phyloP scores from a whole-genome alignment of 441 rosid genomes.

The Populus hybrid region DNA sequence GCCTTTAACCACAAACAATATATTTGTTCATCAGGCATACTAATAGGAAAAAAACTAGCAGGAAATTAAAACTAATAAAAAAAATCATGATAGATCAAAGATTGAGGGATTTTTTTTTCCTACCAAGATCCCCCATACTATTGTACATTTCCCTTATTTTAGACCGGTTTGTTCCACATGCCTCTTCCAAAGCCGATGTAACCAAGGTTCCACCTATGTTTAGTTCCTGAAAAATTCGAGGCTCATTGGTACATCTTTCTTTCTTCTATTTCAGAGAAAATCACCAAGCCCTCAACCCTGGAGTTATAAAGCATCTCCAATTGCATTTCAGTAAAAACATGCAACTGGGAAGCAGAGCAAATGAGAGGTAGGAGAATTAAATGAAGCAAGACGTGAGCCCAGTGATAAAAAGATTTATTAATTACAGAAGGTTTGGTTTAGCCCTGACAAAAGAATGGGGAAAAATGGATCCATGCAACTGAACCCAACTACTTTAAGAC shows the following conservation, averaged over 20 bases:
- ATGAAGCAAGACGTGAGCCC: not conserved
- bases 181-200: conserved; percentile 74
- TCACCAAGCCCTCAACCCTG: not conserved
- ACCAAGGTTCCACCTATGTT: conserved; percentile 84
- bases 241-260: conserved; percentile 8
- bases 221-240: conserved; percentile 49
- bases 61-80: conserved; percentile 5
- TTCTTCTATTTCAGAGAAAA: not conserved
- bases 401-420: not conserved
- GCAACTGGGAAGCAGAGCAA: not conserved
- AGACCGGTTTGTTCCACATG: conserved; percentile 70
- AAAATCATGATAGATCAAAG: not conserved
- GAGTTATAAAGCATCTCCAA: conserved; percentile 13
- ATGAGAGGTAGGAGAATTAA: not conserved
- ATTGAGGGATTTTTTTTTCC: conserved; percentile 1
- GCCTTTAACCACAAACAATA: conserved; percentile 38
- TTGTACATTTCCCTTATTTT: conserved; percentile 76
- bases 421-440: not conserved
- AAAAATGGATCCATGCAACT: not conserved
- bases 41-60: not conserved
- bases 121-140: conserved; percentile 84
- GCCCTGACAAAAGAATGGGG: not conserved
- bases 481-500: not conserved
- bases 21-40: conserved; percentile 14
- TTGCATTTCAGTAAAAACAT: conserved; percentile 2